Percentiles rank a stretch among this genome's conserved stretches.
phyloP scores from a whole-genome alignment of 2,329 filamentous ascomycete species.

The Ceratocystis cacaofunesta region DNA sequence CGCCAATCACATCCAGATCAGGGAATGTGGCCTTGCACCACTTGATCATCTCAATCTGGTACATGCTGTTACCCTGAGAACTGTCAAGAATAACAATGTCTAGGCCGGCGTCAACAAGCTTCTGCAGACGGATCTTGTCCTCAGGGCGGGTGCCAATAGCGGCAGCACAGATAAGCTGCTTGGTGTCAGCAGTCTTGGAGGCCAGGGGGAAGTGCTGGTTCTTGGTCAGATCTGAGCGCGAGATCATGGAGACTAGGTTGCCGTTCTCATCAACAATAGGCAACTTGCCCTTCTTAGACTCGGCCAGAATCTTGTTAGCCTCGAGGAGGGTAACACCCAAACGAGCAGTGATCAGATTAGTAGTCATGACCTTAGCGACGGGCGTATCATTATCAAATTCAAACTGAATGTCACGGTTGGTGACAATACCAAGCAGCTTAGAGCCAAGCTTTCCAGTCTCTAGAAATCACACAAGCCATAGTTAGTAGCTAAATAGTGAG shows the following conservation, averaged over 20 bases:
- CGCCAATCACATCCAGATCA: slow-evolving; percentile 81
- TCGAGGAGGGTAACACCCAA: slow-evolving; percentile 70
- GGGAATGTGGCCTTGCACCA: slow-evolving; percentile 84
- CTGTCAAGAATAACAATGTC: slow-evolving; percentile 93
- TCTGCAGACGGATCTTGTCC: slow-evolving; percentile 73
- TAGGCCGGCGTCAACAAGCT: slow-evolving; percentile 84
- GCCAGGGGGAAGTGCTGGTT: slow-evolving; percentile 94
- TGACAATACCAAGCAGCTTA: slow-evolving; percentile 93
- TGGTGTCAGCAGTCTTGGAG: slow-evolving; percentile 90
- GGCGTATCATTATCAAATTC: slow-evolving; percentile 58
- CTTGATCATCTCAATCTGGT: slow-evolving; percentile 96
- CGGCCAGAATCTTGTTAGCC: slow-evolving; percentile 82
- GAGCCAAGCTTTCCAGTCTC: slow-evolving; percentile 86
- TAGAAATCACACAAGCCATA: slow-evolving; percentile 27
- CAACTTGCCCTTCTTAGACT: slow-evolving; percentile 97
- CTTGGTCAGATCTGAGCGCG: slow-evolving; percentile 92
- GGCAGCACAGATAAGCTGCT: slow-evolving; percentile 91
- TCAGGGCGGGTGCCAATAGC: slow-evolving; percentile 90
- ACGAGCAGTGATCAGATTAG: slow-evolving; percentile 75
- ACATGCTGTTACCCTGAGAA: slow-evolving; percentile 96
- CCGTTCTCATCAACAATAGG: slow-evolving; percentile 73
- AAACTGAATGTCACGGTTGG: slow-evolving; percentile 95
- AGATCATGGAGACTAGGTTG: slow-evolving; percentile 84
- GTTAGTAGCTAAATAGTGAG: slow-evolving; percentile 7
- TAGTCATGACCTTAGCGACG: slow-evolving; percentile 88